A percentile compares a stretch with the other conserved stretches of the same genome.
These are phyloP conservation scores for Diaporthe citri DNA, from an alignment of 2,329 filamentous ascomycete genomes.

Conservation along the genomic window DNA sequence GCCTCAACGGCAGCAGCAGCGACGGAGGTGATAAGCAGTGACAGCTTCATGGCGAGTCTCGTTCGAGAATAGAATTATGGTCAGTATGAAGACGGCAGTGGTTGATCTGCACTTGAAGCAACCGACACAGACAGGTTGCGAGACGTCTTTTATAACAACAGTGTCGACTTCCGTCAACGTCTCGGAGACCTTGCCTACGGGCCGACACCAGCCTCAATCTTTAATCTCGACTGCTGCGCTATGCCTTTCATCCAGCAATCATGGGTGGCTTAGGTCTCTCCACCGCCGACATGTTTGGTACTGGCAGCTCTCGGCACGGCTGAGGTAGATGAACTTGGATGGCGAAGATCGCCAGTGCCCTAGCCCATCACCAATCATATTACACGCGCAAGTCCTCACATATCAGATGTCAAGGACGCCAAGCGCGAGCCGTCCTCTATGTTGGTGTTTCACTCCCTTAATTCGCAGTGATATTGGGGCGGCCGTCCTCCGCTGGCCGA, in stretches of 20 bases:
- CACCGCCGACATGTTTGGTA: not conserved
- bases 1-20: slow-evolving; percentile 53
- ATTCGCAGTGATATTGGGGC: slow-evolving; percentile 19
- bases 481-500: slow-evolving; percentile 22
- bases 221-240: slow-evolving; percentile 22
- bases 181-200: slow-evolving; percentile 16
- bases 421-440: slow-evolving; percentile 1
- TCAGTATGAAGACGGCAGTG: not conserved
- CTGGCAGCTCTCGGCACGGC: slow-evolving; percentile 23
- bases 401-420: slow-evolving; percentile 14
- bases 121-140: not conserved
- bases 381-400: not conserved
- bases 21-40: slow-evolving; percentile 49
- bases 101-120: not conserved
- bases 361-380: slow-evolving; percentile 8
- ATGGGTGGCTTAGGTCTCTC: not conserved
- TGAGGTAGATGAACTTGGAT: slow-evolving; percentile 19
- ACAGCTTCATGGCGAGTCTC: slow-evolving; percentile 52
- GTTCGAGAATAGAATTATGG: not conserved
- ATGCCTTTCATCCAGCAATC: not conserved
- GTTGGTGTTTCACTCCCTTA: slow-evolving; percentile 24
- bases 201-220: slow-evolving; percentile 13
- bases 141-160: slow-evolving; percentile 5
- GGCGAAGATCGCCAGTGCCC: not conserved
- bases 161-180: not conserved